Conservation (phyloP, 1,284 basidiomycete genomes). For the Porodaedalea pini region DNA sequence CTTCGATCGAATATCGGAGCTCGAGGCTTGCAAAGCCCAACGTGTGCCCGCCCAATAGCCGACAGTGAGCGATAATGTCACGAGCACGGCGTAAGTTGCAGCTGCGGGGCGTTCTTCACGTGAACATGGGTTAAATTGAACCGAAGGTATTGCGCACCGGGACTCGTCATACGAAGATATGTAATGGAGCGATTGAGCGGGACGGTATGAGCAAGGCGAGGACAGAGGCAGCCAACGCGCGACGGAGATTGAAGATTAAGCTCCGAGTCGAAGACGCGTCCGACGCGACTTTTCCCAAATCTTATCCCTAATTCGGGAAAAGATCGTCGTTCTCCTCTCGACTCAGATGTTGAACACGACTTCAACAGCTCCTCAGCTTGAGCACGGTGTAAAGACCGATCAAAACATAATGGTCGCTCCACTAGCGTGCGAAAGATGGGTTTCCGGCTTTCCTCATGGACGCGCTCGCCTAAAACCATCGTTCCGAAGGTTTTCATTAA, state of each 20-base stretch:
- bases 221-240: background rate
- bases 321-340: background rate
- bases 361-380: background rate
- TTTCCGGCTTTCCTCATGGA: no score
- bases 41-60: slow-evolving; percentile 28
- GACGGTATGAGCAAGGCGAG: no score
- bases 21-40: slow-evolving; percentile 15
- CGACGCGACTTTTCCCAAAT: background rate
- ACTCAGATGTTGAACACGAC: background rate
- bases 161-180: slow-evolving; percentile 1
- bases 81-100: slow-evolving; percentile 18
- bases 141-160: background rate
- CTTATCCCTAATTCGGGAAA: background rate
- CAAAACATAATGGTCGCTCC: no score
- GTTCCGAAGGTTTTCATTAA: no score
- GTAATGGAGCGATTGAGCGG: background rate
- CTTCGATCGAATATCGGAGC: slow-evolving; percentile 8
- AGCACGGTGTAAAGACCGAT: no score
- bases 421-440: no score
- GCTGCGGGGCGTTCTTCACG: background rate
- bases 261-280: background rate
- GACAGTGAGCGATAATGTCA: slow-evolving; percentile 20
- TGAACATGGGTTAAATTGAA: background rate
- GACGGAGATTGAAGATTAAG: background rate
- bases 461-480: no score